phyloP scores from a whole-genome alignment of 148 eudicot species.

The Heliamphora exappendiculata region DNA sequence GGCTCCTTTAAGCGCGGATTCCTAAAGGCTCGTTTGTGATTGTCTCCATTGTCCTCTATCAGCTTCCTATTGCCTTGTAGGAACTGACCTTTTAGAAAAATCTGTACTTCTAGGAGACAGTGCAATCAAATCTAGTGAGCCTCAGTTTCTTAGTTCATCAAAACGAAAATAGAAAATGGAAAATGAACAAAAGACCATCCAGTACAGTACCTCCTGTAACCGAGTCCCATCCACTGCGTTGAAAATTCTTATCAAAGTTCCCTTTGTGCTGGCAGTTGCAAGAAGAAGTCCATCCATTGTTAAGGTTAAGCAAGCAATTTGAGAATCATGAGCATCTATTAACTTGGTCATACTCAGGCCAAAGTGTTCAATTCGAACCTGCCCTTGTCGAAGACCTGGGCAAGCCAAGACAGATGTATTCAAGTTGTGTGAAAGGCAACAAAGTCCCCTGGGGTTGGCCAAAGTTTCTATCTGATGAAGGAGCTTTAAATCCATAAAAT shows the following conservation, averaged over 20 bases:
- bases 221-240: slow-evolving; percentile 26
- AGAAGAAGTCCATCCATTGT: slow-evolving; percentile 29
- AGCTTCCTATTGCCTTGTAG: not conserved
- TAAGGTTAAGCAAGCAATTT: slow-evolving; percentile 31
- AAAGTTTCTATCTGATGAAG: slow-evolving; percentile 39
- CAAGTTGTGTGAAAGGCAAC: slow-evolving; percentile 26
- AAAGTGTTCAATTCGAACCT: slow-evolving; percentile 37
- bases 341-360: slow-evolving; percentile 24
- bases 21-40: too few relatives aligned
- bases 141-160: not conserved
- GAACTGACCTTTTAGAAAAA: not conserved
- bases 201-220: slow-evolving; percentile 36
- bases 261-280: slow-evolving; percentile 41
- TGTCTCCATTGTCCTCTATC: too few relatives aligned
- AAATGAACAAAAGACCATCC: not conserved
- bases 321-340: slow-evolving; percentile 32
- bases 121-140: not conserved
- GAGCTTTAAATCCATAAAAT: slow-evolving; percentile 28
- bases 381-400: slow-evolving; percentile 33
- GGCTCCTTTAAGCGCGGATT: too few relatives aligned
- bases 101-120: not conserved
- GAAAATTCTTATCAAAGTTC: slow-evolving; percentile 33
- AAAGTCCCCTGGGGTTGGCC: slow-evolving; percentile 38
- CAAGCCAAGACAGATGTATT: slow-evolving; percentile 28
- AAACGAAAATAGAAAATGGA: not conserved